Base-by-base conservation (phyloP, 768 basidiomycete genomes). In the Dentipellis sp. region DNA sequence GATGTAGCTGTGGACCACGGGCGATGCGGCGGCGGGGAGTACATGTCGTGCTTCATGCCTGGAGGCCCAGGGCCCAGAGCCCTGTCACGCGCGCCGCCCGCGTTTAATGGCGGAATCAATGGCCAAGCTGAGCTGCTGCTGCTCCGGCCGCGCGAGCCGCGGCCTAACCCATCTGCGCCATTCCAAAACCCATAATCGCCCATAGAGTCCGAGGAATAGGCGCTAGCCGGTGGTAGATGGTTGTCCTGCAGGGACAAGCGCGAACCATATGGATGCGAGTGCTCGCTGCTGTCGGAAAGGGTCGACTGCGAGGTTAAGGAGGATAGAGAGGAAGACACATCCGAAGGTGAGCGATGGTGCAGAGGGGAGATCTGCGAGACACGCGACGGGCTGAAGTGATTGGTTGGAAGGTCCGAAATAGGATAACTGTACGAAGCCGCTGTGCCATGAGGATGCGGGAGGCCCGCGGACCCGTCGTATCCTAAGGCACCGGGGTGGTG, bases 281-380 rank as follows among this genome's bases (percentile, higher is more conserved):
- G 53, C 10, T 12, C 12, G 47, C 8, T 53, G 38, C 19, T 14
- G n/a, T 48, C 56, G 50, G 42, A 53, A 52, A 38, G 55, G 53
- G 58, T 54, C 55, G 17, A 47, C 10, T 35, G 56, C 52, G 39
- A 54, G 56, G 36, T 56, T 56, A 56, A 53, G 53, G 38, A 45
- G 42, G 17, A 57, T 52, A 11, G 60, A 42, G 52, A 48, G 10
- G 59, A 56, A 47, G 51, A 23, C 12, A 40, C n/a, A 14, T 56
- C 60, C 14, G 55, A 47, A 45, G 47, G 48, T 4, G 55, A 39
- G 34, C 59, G 60, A 47, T 53, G 51, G 19, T 61, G 61, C 42
- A 56, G 46, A 57, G 23, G 56, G 62, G 48, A 64, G 55, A 50
- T 49, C 56, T 38, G 62, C 55, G 36, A 62, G 47, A 54, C 59